A percentile compares a stretch with the other conserved stretches of the same genome.
phyloP scores from a whole-genome alignment of 495 filamentous ascomycete genomes.

The Cenococcum geophilum region DNA sequence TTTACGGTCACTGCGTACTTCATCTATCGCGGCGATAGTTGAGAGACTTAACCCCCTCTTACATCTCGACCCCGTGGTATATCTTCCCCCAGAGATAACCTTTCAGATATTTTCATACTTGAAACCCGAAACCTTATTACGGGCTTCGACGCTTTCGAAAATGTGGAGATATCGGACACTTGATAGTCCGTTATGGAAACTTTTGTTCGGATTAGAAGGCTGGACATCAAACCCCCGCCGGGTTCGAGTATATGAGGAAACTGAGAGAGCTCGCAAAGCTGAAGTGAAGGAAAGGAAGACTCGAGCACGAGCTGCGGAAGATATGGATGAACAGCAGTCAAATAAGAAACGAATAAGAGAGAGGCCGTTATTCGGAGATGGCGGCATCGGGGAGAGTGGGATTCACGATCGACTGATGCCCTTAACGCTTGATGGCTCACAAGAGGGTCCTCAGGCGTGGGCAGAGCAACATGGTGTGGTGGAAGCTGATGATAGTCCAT shows the following conservation, averaged over 20 bases:
- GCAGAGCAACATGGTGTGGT: slow-evolving; percentile 38
- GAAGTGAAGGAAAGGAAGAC: slow-evolving; percentile 44
- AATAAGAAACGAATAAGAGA: slow-evolving; percentile 49
- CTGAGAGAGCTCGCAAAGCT: slow-evolving; percentile 43
- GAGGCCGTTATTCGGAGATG: slow-evolving; percentile 41
- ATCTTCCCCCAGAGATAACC: slow-evolving; percentile 82
- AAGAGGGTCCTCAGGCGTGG: slow-evolving; percentile 30
- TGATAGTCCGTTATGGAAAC: slow-evolving; percentile 80
- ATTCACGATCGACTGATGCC: slow-evolving; percentile 21
- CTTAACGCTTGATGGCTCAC: slow-evolving; percentile 23
- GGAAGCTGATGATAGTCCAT: slow-evolving; percentile 40
- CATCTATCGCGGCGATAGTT: slow-evolving; percentile 69
- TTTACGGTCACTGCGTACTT: slow-evolving; percentile 67
- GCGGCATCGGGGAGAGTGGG: slow-evolving; percentile 12
- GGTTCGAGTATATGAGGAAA: slow-evolving; percentile 60
- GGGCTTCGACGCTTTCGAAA: slow-evolving; percentile 68
- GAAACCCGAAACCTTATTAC: slow-evolving; percentile 66
- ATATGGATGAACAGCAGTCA: slow-evolving; percentile 47
- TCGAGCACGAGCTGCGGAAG: slow-evolving; percentile 37
- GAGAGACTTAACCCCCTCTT: slow-evolving; percentile 68
- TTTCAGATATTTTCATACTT: slow-evolving; percentile 84
- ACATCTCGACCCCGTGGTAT: slow-evolving; percentile 82
- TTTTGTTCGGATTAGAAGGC: slow-evolving; percentile 73
- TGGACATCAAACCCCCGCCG: slow-evolving; percentile 68
- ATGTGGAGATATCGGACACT: slow-evolving; percentile 76